Evolutionary conservation across 768 basidiomycete genomes (phyloP).

Genomic region (Boletus insuetus): DNA sequence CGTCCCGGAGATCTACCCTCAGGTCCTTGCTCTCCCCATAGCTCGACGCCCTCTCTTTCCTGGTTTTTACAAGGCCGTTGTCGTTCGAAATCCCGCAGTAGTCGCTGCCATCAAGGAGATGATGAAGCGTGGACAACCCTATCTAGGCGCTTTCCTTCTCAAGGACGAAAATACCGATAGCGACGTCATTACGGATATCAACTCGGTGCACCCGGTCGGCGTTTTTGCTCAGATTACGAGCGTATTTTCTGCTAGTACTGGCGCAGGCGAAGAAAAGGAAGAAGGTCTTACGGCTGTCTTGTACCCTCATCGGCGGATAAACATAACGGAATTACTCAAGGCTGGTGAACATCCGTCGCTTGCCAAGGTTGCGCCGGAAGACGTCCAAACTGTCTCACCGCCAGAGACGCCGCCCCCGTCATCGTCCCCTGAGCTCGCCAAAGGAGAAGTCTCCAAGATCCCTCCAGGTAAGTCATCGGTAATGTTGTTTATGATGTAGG

Average conservation of each 20-base stretch:
- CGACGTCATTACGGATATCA: conserved; percentile 85
- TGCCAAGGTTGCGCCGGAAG: conserved; percentile 38
- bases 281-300: conserved; percentile 93
- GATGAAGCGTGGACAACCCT: conserved; percentile 95
- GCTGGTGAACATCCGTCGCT: conserved; percentile 43
- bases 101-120: conserved; percentile 94
- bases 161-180: conserved; percentile 92
- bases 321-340: conserved; percentile 84
- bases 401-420: conserved; percentile 39
- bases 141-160: conserved; percentile 93
- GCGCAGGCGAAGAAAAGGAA: conserved; percentile 63
- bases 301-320: conserved; percentile 89
- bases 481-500: too few relatives aligned
- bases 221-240: conserved; percentile 98
- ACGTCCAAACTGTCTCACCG: conserved; percentile 43
- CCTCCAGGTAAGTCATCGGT: conserved; percentile 18
- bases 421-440: conserved; percentile 16
- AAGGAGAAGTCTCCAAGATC: conserved; percentile 24
- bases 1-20: conserved; percentile 88
- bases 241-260: conserved; percentile 66
- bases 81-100: conserved; percentile 85
- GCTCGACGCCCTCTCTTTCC: conserved; percentile 95
- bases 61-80: conserved; percentile 97
- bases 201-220: conserved; percentile 88
- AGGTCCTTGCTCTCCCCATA: conserved; percentile 92